These are phyloP conservation scores for Pseudocercospora macadamiae DNA, from an alignment of 2,329 filamentous ascomycete genomes.

Conservation along the genomic window DNA sequence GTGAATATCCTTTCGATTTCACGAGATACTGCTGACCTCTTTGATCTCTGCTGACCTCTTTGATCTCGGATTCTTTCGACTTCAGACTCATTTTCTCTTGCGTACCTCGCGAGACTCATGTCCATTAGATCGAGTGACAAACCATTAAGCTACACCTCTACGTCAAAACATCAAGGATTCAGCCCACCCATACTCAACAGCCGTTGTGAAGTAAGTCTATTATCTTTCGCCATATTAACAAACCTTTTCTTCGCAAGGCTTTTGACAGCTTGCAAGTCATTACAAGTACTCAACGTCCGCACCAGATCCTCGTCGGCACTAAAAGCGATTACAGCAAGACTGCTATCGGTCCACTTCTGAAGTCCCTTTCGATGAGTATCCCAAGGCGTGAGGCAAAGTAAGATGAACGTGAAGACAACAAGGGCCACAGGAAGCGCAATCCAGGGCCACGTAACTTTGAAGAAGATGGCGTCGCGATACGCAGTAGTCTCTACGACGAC, in stretches of 20 bases:
- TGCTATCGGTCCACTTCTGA: neutral
- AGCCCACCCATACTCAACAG: no score
- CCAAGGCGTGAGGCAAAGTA: neutral
- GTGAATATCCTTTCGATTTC: no score
- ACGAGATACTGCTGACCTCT: no score
- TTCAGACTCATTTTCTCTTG: no score
- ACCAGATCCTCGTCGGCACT: neutral
- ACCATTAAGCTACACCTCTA: no score
- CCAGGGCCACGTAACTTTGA: neutral
- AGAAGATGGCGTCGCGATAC: neutral
- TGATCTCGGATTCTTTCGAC: no score
- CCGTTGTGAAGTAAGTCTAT: neutral
- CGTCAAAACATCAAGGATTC: no score
- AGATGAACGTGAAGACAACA: neutral
- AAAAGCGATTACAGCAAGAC: neutral
- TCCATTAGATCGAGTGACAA: no score
- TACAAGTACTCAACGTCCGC: neutral
- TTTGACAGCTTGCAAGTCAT: neutral
- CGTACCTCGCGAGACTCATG: no score
- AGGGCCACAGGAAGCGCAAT: neutral
- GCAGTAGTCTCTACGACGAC: neutral
- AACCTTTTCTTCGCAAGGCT: neutral
- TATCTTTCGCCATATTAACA: neutral
- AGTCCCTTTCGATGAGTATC: neutral
- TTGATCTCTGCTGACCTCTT: no score